Conservation (phyloP, 345 rosid genomes). For the Excoecaria agallocha region DNA sequence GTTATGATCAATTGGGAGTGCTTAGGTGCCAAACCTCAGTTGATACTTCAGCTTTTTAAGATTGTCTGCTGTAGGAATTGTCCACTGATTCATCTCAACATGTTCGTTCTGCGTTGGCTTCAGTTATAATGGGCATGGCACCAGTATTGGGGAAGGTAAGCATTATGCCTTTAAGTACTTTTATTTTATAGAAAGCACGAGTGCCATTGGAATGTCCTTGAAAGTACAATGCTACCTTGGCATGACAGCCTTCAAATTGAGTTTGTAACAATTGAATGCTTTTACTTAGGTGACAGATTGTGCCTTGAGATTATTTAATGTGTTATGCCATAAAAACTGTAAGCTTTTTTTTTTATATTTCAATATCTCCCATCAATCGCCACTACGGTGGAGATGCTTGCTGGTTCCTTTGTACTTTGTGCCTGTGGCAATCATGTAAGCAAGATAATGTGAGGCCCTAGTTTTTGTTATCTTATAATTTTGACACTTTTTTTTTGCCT, state of each 20-base stretch:
- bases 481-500: background rate
- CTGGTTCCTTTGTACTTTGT: background rate
- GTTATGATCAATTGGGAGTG: background rate
- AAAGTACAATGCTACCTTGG: background rate
- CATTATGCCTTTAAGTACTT: background rate
- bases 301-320: background rate
- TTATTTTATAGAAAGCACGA: background rate
- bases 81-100: constrained; percentile 98
- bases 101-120: constrained; percentile 96
- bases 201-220: background rate
- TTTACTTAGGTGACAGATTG: background rate
- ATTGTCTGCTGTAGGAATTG: constrained; percentile 57
- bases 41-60: constrained; percentile 2
- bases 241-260: constrained; percentile 1
- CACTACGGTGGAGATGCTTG: background rate
- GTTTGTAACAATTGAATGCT: background rate
- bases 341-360: background rate
- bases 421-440: background rate
- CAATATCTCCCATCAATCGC: background rate
- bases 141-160: constrained; percentile 68
- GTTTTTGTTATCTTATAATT: constrained; percentile 1
- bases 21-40: background rate
- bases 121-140: constrained; percentile 99
- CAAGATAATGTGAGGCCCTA: background rate
- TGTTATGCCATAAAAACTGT: background rate